These are phyloP conservation scores for Fusarium sp. DNA, from an alignment of 2,329 filamentous ascomycete species.

Conservation along the genomic window DNA sequence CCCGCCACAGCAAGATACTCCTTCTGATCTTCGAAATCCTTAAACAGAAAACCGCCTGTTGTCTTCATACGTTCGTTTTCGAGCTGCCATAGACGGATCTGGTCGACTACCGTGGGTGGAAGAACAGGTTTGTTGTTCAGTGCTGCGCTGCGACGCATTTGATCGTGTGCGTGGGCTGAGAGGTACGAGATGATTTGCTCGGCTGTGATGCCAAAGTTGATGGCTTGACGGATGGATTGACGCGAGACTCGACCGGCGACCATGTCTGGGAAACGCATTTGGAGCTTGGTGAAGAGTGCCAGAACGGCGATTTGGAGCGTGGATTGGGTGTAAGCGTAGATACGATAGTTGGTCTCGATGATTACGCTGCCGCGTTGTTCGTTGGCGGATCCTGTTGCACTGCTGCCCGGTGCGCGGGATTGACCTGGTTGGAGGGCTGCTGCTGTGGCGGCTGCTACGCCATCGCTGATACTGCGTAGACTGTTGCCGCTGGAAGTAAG, in stretches of 20 bases:
- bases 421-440: conserved; percentile 55
- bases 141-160: conserved; percentile 79
- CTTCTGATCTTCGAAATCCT: conserved; percentile 79
- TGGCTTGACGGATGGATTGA: conserved; percentile 86
- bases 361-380: conserved; percentile 85
- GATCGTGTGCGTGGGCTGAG: conserved; percentile 90
- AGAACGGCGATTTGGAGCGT: conserved; percentile 95
- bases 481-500: conserved; percentile 82
- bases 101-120: conserved; percentile 95
- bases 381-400: conserved; percentile 51
- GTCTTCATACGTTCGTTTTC: conserved; percentile 95
- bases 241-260: conserved; percentile 92
- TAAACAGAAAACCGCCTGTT: conserved; percentile 86
- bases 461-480: conserved; percentile 76
- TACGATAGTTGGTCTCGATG: conserved; percentile 95
- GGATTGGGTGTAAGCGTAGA: conserved; percentile 96
- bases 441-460: conserved; percentile 74
- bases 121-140: conserved; percentile 75
- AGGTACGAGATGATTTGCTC: conserved; percentile 97
- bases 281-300: conserved; percentile 86
- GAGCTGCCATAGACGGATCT: conserved; percentile 97
- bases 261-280: conserved; percentile 93
- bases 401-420: conserved; percentile 48
- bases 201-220: conserved; percentile 90
- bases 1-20: conserved; percentile 78